phyloP scores from a whole-genome alignment of 176 grass and related monocot species.

The Elaeis guineensis region DNA sequence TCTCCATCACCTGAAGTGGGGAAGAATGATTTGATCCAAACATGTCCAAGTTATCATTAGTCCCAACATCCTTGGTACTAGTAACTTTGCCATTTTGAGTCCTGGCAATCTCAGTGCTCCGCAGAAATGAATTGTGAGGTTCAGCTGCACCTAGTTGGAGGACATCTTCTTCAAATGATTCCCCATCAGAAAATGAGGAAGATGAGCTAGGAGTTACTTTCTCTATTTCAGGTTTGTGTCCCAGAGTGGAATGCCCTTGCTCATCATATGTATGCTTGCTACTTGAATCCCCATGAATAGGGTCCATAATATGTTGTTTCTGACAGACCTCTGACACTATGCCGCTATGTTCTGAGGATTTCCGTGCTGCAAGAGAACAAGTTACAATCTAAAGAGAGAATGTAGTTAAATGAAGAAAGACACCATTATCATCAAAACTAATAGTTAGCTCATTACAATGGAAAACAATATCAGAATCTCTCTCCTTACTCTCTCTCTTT shows the following conservation, averaged over 20 bases:
- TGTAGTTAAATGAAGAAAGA: no score
- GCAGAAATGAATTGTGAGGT: constrained; percentile 8
- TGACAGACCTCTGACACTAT: not conserved
- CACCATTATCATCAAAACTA: no score
- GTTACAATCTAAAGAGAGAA: no score
- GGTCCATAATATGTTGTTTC: constrained; percentile 11
- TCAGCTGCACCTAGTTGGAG: constrained; percentile 32
- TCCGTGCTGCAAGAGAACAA: no score
- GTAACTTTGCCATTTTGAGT: not conserved
- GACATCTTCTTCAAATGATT: constrained; percentile 40
- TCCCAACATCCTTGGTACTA: not conserved
- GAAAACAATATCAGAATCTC: no score
- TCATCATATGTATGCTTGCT: not conserved
- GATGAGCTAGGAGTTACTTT: constrained; percentile 14
- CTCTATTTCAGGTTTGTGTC: constrained; percentile 1
- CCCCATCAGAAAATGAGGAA: not conserved
- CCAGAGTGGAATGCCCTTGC: not conserved
- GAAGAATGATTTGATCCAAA: constrained; percentile 21
- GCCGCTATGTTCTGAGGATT: no score
- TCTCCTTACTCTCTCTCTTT: no score
- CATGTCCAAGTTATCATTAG: not conserved
- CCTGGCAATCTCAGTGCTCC: no score
- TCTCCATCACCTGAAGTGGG: constrained; percentile 28
- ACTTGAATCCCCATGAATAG: constrained; percentile 14
- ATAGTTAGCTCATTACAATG: no score